These are phyloP conservation scores for Fusarium heterosporum DNA, from an alignment of 2,329 filamentous ascomycete genomes.

Conservation along the genomic window DNA sequence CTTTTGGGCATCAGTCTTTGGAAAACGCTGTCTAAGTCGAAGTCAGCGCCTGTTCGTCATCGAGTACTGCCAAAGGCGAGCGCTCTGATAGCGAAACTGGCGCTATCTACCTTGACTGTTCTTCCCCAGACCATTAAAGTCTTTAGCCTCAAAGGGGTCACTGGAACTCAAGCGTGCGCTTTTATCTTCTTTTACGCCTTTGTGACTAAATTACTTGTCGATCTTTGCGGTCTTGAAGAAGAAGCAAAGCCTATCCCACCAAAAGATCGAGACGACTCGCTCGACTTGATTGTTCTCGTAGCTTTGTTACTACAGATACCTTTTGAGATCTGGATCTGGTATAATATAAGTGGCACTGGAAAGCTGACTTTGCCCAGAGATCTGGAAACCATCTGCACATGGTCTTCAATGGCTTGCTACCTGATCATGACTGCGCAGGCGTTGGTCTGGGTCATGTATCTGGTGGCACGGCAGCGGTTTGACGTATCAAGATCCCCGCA, in stretches of 20 bases:
- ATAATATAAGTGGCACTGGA: neutral
- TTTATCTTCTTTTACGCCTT: conserved; percentile 1
- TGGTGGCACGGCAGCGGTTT: neutral
- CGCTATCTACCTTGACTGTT: neutral
- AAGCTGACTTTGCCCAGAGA: fast-evolving
- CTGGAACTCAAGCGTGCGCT: conserved; percentile 1
- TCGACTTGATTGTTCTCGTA: fast-evolving
- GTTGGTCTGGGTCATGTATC: neutral
- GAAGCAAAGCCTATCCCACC: neutral
- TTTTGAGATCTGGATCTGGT: conserved; percentile 19
- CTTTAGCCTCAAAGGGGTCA: conserved; percentile 7
- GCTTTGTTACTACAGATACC: neutral
- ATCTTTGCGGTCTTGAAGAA: conserved; percentile 2
- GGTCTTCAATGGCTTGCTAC: fast-evolving
- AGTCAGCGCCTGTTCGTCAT: neutral
- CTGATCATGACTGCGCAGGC: neutral
- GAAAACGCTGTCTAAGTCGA: fast-evolving
- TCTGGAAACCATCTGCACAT: neutral
- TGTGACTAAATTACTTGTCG: conserved; percentile 1
- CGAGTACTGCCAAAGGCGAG: neutral
- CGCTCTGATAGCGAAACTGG: neutral
- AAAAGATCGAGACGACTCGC: fast-evolving
- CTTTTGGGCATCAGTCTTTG: neutral
- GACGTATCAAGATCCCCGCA: neutral
- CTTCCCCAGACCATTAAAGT: neutral